Conservation (phyloP, 352 stramenopile species). For the Bremia lactucae region DNA sequence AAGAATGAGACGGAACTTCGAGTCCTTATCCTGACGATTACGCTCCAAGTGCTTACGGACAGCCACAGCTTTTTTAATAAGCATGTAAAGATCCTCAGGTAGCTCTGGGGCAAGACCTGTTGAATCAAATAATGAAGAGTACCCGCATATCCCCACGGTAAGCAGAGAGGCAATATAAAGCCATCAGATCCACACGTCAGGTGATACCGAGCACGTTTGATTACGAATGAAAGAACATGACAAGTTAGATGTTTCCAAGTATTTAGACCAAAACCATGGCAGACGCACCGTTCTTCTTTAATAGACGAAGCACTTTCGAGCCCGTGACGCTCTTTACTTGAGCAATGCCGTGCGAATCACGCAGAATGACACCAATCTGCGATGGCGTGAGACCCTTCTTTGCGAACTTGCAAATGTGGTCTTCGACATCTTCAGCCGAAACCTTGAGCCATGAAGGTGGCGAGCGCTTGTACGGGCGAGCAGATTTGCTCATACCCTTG, state of each 20-base stretch:
- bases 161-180: conserved; percentile 35
- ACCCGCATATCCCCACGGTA: conserved; percentile 84
- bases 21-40: conserved; percentile 99
- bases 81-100: conserved; percentile 99
- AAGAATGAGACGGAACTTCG: conserved; percentile 99
- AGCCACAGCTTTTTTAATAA: conserved; percentile 99
- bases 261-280: not conserved
- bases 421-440: conserved; percentile 92
- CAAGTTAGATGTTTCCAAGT: conserved; percentile 1
- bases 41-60: conserved; percentile 99
- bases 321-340: conserved; percentile 98
- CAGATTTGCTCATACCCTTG: conserved; percentile 99
- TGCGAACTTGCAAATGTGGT: conserved; percentile 99
- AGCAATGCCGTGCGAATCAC: conserved; percentile 98
- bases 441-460: conserved; percentile 98
- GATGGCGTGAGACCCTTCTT: conserved; percentile 96
- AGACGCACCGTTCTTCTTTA: conserved; percentile 96
- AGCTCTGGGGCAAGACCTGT: conserved; percentile 95
- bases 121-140: conserved; percentile 7
- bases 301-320: conserved; percentile 98
- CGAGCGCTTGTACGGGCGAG: conserved; percentile 98
- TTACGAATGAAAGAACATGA: conserved; percentile 8
- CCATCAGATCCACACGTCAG: conserved; percentile 66
- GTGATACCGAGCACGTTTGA: conserved; percentile 62
- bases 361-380: conserved; percentile 99